These are phyloP conservation scores for Infundibulicybe gibba DNA, from an alignment of 768 basidiomycete genomes.

Conservation along the genomic window DNA sequence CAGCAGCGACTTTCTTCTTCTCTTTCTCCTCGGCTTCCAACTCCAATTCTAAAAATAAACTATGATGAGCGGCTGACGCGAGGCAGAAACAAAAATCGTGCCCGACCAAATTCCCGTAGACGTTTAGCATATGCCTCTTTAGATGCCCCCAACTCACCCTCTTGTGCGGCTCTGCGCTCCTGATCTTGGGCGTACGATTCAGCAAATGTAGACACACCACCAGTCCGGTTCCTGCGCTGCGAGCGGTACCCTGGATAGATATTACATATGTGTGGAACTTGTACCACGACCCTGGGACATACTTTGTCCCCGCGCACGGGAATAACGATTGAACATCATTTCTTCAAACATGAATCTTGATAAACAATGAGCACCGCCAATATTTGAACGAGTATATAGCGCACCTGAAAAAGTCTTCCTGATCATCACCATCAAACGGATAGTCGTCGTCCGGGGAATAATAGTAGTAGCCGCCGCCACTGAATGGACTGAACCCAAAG, in stretches of 20 bases:
- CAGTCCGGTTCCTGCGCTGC: conserved; percentile 15
- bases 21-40: conserved; percentile 28
- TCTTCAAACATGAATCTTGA: conserved; percentile 31
- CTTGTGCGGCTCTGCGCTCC: conserved; percentile 13
- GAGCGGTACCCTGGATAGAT: conserved; percentile 22
- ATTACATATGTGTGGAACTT: conserved; percentile 2
- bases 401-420: conserved; percentile 26
- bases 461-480: background rate
- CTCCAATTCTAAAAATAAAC: conserved; percentile 22
- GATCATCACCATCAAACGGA: conserved; percentile 24
- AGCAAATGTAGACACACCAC: conserved; percentile 12
- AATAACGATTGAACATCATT: conserved; percentile 22
- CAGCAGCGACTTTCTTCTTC: conserved; percentile 15
- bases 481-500: background rate
- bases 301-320: conserved; percentile 23
- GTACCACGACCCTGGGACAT: conserved; percentile 6
- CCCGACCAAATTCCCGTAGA: conserved; percentile 28
- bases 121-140: conserved; percentile 28
- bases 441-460: conserved; percentile 19
- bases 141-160: conserved; percentile 19
- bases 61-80: background rate
- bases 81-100: background rate
- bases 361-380: conserved; percentile 1
- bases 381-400: conserved; percentile 1
- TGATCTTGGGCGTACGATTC: conserved; percentile 15